phyloP scores from a whole-genome alignment of 306 rosid species.

The Castanea sativa region DNA sequence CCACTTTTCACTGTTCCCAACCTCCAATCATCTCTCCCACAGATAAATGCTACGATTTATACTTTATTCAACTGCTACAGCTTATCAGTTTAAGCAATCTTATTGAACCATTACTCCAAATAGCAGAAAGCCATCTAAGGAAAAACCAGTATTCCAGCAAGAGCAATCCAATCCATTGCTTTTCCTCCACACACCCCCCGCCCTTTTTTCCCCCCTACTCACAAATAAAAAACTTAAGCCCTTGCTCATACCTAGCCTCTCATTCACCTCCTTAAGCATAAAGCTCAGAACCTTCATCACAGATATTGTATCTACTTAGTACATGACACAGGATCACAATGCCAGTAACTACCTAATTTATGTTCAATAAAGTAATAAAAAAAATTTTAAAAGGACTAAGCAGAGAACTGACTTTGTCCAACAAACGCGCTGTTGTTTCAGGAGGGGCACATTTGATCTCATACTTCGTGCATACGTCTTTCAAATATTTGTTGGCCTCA shows the following conservation, averaged over 20 bases:
- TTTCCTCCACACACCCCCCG: too few relatives aligned
- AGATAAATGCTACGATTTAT: too few relatives aligned
- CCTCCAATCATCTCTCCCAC: too few relatives aligned
- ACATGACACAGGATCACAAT: not conserved
- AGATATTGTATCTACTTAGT: not conserved
- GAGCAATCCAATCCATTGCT: too few relatives aligned
- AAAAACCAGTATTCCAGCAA: too few relatives aligned
- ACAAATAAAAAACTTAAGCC: not conserved
- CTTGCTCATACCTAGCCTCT: not conserved
- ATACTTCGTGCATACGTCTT: slow-evolving; percentile 60
- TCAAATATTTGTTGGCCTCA: slow-evolving; percentile 76
- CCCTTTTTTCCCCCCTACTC: too few relatives aligned
- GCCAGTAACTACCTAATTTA: not conserved
- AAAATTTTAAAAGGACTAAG: not conserved
- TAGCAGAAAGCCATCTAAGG: too few relatives aligned
- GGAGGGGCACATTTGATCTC: slow-evolving; percentile 89
- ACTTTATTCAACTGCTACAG: too few relatives aligned
- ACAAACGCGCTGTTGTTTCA: slow-evolving; percentile 80
- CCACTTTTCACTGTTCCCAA: too few relatives aligned
- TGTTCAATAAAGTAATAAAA: not conserved
- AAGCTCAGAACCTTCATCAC: not conserved
- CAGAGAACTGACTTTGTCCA: slow-evolving; percentile 65
- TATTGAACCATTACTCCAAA: too few relatives aligned
- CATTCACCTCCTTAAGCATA: not conserved
- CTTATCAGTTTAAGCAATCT: too few relatives aligned